A percentile compares a stretch with the other conserved stretches of the same genome.
phyloP scores from a whole-genome alignment of 2,329 filamentous ascomycete genomes.

The Phialemonium atrogriseum region DNA sequence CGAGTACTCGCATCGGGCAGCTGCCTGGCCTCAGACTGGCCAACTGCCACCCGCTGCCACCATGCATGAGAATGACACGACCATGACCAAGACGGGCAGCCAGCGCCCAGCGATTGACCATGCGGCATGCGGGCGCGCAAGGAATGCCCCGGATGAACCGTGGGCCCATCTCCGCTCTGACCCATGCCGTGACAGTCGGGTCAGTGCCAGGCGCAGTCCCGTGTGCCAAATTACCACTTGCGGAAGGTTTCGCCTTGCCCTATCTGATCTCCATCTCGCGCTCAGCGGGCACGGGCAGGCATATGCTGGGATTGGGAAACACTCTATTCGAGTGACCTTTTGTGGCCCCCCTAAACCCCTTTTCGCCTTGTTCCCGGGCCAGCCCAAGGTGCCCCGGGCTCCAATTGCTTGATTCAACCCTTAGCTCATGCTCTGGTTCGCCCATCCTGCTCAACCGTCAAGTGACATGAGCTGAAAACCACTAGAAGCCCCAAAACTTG shows the following conservation, averaged over 20 bases:
- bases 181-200: conserved; percentile 15
- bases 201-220: too few relatives aligned
- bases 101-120: conserved; percentile 11
- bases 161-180: conserved; percentile 14
- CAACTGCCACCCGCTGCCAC: neutral
- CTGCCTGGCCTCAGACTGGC: conserved; percentile 8
- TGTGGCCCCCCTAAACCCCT: conserved; percentile 13
- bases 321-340: conserved; percentile 10
- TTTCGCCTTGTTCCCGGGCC: conserved; percentile 15
- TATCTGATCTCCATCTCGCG: conserved; percentile 13
- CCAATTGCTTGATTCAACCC: too few relatives aligned
- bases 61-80: conserved; percentile 17
- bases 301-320: too few relatives aligned
- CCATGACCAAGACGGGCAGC: conserved; percentile 19
- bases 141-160: conserved; percentile 11
- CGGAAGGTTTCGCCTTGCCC: conserved; percentile 18
- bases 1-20: conserved; percentile 7
- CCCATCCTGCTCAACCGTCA: conserved; percentile 2
- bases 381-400: too few relatives aligned
- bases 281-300: too few relatives aligned
- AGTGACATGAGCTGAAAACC: conserved; percentile 10
- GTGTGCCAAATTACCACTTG: conserved; percentile 18
- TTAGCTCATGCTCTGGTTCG: conserved; percentile 6
- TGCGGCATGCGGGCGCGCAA: too few relatives aligned
- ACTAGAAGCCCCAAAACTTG: conserved; percentile 11